A percentile compares a stretch with the other conserved stretches of the same genome.
Conservation (phyloP, 192 early-diverging fungal species). For the Dimargaris xerosporica region DNA sequence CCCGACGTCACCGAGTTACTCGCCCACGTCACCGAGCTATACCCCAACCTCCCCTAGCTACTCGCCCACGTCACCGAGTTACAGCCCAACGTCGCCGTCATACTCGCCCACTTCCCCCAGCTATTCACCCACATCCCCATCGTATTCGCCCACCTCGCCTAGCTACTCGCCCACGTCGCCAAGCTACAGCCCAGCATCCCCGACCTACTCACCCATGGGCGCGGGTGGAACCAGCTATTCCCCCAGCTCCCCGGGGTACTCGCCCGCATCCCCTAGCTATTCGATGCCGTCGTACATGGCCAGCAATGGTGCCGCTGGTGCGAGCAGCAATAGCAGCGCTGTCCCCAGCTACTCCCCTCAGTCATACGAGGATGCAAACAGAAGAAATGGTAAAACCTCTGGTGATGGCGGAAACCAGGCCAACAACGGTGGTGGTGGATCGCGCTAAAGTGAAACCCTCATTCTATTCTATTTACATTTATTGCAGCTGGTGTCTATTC, state of each 20-base stretch:
- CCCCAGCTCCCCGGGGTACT: conserved; percentile 63
- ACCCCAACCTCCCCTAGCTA: conserved; percentile 49
- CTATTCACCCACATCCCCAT: conserved; percentile 46
- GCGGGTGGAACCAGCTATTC: conserved; percentile 38
- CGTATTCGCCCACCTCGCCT: conserved; percentile 47
- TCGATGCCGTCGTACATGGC: conserved; percentile 32
- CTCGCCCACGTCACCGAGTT: conserved; percentile 20
- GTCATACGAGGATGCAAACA: background rate
- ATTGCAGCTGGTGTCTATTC: too few relatives aligned
- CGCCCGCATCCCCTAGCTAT: conserved; percentile 57
- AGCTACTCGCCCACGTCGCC: conserved; percentile 47
- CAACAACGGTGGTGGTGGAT: too few relatives aligned
- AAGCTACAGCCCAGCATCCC: conserved; percentile 55
- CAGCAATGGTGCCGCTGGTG: background rate
- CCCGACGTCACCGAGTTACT: conserved; percentile 33
- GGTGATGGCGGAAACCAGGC: too few relatives aligned
- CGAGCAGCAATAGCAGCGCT: background rate
- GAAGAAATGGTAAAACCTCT: too few relatives aligned
- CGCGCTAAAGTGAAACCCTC: too few relatives aligned
- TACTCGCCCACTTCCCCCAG: conserved; percentile 63
- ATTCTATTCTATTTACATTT: too few relatives aligned
- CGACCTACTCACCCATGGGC: conserved; percentile 54
- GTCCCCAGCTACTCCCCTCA: background rate
- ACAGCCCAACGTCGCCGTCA: conserved; percentile 44
- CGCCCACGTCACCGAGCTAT: conserved; percentile 36